Conservation (phyloP, 2,329 filamentous ascomycete species). For the Penicillium palitans region DNA sequence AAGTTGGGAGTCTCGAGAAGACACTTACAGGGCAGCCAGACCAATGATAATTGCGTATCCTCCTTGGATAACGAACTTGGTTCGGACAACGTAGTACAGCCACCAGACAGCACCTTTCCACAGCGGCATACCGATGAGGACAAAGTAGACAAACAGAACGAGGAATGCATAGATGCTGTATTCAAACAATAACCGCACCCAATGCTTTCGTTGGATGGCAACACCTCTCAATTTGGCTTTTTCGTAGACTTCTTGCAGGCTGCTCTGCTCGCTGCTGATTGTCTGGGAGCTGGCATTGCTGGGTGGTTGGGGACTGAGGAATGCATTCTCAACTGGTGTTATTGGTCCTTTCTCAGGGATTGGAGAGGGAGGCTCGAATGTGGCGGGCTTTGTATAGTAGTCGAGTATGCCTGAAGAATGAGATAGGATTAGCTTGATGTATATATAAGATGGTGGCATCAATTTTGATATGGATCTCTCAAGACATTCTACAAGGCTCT, state of each 20-base stretch:
- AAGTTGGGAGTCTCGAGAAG: no score
- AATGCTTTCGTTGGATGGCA: constrained; percentile 29
- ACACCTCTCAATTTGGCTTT: constrained; percentile 22
- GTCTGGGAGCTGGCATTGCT: constrained; percentile 10
- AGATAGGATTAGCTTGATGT: not conserved
- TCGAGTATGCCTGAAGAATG: not conserved
- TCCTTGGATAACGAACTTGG: constrained; percentile 32
- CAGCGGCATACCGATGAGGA: constrained; percentile 48
- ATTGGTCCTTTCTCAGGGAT: constrained; percentile 18
- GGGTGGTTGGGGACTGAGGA: constrained; percentile 8
- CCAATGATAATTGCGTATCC: no score
- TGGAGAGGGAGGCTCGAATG: constrained; percentile 5
- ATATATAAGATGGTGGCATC: not conserved
- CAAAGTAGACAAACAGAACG: constrained; percentile 47
- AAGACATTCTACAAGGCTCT: not conserved
- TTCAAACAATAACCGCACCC: constrained; percentile 42
- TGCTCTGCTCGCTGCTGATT: constrained; percentile 11
- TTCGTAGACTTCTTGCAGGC: constrained; percentile 21
- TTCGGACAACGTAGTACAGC: constrained; percentile 44
- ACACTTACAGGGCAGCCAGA: no score
- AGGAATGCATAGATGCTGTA: constrained; percentile 41
- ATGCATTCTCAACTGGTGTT: constrained; percentile 16
- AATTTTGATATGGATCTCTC: not conserved
- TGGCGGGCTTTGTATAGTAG: constrained; percentile 1
- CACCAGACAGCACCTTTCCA: constrained; percentile 50